A percentile compares a stretch with the other conserved stretches of the same genome.
Conservation (phyloP, 495 filamentous ascomycete genomes). For the Neurospora sp. region DNA sequence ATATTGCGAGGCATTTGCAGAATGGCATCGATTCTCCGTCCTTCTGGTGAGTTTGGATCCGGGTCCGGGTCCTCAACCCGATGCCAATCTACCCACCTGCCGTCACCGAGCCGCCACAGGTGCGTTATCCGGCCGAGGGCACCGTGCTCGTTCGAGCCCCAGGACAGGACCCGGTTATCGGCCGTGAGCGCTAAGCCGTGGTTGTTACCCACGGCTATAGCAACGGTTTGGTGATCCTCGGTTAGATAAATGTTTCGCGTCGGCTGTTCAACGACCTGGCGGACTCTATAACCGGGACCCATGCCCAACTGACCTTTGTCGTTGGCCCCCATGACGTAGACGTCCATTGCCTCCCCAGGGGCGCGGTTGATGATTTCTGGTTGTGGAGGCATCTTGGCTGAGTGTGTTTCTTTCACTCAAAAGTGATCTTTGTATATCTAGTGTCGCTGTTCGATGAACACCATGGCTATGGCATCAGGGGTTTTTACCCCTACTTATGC, state of each 20-base stretch:
- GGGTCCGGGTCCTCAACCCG: neutral
- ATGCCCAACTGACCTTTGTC: neutral
- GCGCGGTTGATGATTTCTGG: neutral
- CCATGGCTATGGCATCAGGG: neutral
- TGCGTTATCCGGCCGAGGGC: constrained; percentile 54
- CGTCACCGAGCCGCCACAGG: neutral
- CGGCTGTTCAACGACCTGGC: neutral
- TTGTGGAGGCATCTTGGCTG: neutral
- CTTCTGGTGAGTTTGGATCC: constrained; percentile 32
- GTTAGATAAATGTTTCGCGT: constrained; percentile 1
- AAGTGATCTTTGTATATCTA: constrained; percentile 1
- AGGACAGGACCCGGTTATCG: constrained; percentile 57
- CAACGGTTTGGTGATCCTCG: constrained; percentile 41
- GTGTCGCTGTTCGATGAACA: neutral
- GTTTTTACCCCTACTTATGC: neutral
- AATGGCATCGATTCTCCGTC: constrained; percentile 45
- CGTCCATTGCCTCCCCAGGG: constrained; percentile 2
- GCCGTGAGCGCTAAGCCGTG: constrained; percentile 54
- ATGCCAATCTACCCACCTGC: neutral
- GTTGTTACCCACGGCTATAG: constrained; percentile 57
- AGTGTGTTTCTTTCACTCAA: neutral
- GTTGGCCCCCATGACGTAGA: constrained; percentile 12
- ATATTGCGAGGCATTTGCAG: constrained; percentile 47
- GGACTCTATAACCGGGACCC: constrained; percentile 2
- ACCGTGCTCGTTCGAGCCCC: constrained; percentile 63